These are phyloP conservation scores for Leucocoprinus leucothites DNA, from an alignment of 768 basidiomycete genomes.

Conservation along the genomic window DNA sequence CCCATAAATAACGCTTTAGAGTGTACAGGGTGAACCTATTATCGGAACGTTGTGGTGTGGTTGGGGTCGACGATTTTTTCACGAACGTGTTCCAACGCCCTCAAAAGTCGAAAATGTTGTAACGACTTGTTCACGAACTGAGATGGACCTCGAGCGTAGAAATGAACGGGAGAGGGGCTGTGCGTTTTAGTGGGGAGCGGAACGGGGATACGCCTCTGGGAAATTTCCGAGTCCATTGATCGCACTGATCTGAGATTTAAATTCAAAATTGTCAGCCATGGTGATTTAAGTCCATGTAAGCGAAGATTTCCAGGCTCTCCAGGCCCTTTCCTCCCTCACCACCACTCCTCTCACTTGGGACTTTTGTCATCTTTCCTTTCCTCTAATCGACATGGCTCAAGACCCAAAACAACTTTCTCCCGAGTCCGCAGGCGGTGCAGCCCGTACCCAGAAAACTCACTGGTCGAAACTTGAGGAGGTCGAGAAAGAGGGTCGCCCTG, in stretches of 20 bases:
- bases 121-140: background rate
- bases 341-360: background rate
- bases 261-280: background rate
- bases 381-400: background rate
- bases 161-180: background rate
- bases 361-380: background rate
- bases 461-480: slow-evolving; percentile 21
- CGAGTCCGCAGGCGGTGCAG: background rate
- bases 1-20: too few relatives aligned
- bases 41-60: too few relatives aligned
- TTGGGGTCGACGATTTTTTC: background rate
- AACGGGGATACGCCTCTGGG: background rate
- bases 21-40: too few relatives aligned
- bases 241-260: background rate
- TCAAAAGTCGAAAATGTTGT: background rate
- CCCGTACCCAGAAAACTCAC: background rate
- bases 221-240: background rate
- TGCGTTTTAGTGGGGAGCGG: background rate
- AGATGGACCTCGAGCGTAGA: background rate
- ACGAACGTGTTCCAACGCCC: background rate
- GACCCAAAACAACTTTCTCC: background rate
- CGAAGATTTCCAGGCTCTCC: background rate
- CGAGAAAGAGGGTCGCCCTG: slow-evolving; percentile 23
- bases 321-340: background rate
- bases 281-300: slow-evolving; percentile 7